A percentile compares a stretch with the other conserved stretches of the same genome.
These are phyloP conservation scores for Vanrija pseudolonga DNA, from an alignment of 1,284 basidiomycete genomes.

Conservation along the genomic window DNA sequence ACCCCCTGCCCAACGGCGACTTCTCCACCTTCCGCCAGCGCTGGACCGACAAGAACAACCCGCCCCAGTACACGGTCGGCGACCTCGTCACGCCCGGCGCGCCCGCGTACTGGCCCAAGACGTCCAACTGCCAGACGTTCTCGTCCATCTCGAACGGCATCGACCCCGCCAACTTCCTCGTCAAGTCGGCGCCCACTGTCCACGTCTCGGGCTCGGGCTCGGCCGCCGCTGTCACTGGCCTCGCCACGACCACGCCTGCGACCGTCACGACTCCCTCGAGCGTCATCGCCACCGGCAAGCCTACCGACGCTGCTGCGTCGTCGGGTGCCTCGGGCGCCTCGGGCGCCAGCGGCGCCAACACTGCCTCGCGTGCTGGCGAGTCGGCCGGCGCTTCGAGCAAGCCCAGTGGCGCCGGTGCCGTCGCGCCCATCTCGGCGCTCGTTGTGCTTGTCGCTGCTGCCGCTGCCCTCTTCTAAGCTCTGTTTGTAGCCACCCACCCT, in stretches of 20 bases:
- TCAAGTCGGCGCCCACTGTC: constrained; percentile 21
- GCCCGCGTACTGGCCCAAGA: constrained; percentile 15
- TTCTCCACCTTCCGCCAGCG: constrained; percentile 49
- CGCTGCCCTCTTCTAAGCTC: constrained; percentile 16
- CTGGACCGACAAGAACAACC: constrained; percentile 25
- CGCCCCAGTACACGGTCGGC: constrained; percentile 20
- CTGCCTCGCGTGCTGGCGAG: too few species aligned
- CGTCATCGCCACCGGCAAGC: too few species aligned
- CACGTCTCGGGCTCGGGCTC: constrained; percentile 22
- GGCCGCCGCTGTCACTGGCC: constrained; percentile 1
- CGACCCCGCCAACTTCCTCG: constrained; percentile 30
- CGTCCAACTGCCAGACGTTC: constrained; percentile 26
- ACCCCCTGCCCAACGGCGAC: constrained; percentile 38
- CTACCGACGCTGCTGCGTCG: too few species aligned
- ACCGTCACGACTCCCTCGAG: too few species aligned
- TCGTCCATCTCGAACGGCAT: constrained; percentile 14
- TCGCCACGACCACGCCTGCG: too few species aligned
- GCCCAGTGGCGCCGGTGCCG: background rate
- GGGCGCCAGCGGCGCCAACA: background rate
- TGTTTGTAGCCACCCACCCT: too few species aligned
- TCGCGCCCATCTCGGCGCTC: too few species aligned
- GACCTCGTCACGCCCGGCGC: constrained; percentile 19
- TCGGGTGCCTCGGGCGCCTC: too few species aligned
- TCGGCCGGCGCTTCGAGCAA: too few species aligned
- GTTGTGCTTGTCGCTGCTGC: constrained; percentile 2